Evolutionary conservation across 306 rosid genomes (phyloP).

Genomic region (Crotalaria pallida): DNA sequence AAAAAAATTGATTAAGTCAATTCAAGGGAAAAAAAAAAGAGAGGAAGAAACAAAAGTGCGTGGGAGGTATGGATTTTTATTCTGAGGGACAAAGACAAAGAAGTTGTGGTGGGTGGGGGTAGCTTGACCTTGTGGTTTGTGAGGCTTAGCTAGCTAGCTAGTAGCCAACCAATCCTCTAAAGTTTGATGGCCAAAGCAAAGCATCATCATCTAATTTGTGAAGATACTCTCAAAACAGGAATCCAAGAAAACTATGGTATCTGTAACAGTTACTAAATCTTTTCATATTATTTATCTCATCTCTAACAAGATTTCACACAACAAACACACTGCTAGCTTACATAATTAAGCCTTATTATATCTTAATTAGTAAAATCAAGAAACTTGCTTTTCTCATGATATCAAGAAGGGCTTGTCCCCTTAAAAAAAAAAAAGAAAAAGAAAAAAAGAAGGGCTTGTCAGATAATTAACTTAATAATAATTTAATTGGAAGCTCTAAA

Average conservation of each 20-base stretch:
- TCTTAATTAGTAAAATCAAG: background rate
- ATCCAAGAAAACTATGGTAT: conserved; percentile 46
- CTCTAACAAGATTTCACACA: background rate
- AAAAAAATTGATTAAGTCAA: conserved; percentile 33
- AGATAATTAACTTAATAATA: background rate
- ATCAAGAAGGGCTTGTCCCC: background rate
- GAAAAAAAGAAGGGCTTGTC: background rate
- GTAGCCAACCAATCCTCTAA: conserved; percentile 39
- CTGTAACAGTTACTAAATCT: background rate
- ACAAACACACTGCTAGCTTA: background rate
- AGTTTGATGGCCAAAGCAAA: conserved; percentile 31
- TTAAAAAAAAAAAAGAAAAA: too few relatives aligned
- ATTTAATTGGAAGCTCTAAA: background rate
- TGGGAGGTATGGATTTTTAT: conserved; percentile 32
- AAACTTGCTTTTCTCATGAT: background rate
- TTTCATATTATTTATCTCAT: conserved; percentile 5
- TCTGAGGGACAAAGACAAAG: conserved; percentile 18
- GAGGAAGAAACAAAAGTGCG: conserved; percentile 22
- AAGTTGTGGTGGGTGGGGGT: conserved; percentile 22
- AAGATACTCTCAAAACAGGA: conserved; percentile 31
- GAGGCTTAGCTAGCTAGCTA: conserved; percentile 32
- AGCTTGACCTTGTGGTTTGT: conserved; percentile 42
- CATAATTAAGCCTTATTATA: background rate
- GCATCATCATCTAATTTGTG: conserved; percentile 17
- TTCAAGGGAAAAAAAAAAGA: background rate